phyloP scores from a whole-genome alignment of 805 yeast species.

The Nakazawaea pomicola region DNA sequence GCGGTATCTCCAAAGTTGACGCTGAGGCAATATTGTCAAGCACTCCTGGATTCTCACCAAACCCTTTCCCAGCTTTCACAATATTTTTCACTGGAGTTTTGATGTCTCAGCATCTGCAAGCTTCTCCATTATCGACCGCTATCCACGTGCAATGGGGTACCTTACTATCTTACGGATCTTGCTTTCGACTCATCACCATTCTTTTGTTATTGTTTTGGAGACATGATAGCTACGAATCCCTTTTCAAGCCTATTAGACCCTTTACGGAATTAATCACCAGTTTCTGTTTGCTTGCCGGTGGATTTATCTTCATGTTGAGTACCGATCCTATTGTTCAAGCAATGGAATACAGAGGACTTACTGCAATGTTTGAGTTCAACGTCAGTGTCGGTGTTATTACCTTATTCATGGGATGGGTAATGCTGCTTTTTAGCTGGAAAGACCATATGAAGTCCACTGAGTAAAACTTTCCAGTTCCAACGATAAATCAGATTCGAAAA shows the following conservation, averaged over 20 bases:
- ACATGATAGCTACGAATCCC: constrained; percentile 23
- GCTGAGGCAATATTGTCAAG: constrained; percentile 21
- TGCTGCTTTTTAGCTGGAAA: constrained; percentile 60
- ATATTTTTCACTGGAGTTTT: constrained; percentile 95
- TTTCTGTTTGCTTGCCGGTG: constrained; percentile 82
- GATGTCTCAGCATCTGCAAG: constrained; percentile 94
- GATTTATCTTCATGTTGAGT: constrained; percentile 86
- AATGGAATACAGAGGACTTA: constrained; percentile 75
- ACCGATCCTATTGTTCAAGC: constrained; percentile 82
- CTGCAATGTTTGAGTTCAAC: constrained; percentile 88
- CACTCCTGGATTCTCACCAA: constrained; percentile 79
- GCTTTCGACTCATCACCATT: constrained; percentile 66
- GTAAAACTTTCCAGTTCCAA: too few species aligned
- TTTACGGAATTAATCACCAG: constrained; percentile 79
- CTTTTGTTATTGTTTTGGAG: constrained; percentile 44
- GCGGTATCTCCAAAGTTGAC: constrained; percentile 16
- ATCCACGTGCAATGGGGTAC: constrained; percentile 94
- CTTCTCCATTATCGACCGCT: constrained; percentile 67
- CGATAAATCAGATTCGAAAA: too few species aligned
- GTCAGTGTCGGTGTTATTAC: constrained; percentile 76
- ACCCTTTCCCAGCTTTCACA: constrained; percentile 91
- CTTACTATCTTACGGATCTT: constrained; percentile 75
- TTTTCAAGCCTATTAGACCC: constrained; percentile 58
- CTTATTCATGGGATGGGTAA: constrained; percentile 84
- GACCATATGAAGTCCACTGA: constrained; percentile 35